Evolutionary conservation across 257 asterid species (phyloP), one percentile per base, ranked within the genome.

Genomic region (Petunia axillaris): DNA sequence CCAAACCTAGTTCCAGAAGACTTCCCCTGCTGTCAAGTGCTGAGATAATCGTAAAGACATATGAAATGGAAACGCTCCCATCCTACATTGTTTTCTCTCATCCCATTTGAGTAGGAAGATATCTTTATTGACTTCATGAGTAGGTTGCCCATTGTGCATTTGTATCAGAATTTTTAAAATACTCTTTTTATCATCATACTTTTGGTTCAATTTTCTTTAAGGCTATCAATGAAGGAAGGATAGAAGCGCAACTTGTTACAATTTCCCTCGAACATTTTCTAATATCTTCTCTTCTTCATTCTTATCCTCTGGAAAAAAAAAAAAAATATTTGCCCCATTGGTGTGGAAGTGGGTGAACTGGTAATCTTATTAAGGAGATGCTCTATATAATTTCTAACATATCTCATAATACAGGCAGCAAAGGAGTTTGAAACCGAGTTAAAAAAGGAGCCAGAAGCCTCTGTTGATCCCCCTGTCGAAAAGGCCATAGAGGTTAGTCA

Each of bases 401-500:
- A 48, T 50, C 13, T 73, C 46, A 50, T 50, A 35, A 3, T 38
- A 77, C 83, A 94, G 98, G 98, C 98, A 2, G 98, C 98, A 36
- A 94, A 94, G 83, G 98, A 94, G 83, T 94, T 94, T 48, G 97
- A 94, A 87, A 75, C 97, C 1, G 98, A 94, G 84, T 90, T 94
- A 86, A 92, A 83, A 87, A 91, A 88, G 85, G 97, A 92, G 5
- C 82, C 84, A 0, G 93, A 85, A 63, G 35, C 93, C 59, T 79
- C 84, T 52, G 90, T 64, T 15, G 93, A 87, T 64, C 73, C 82
- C 37, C 77, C 93, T 15, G 68, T 52, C 1, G 86, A 86, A 75
- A 85, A 86, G 83, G 66, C 55, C 37, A 75, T 80, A 16, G 73
- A 86, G 48, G 85, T 73, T 16, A 46, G 81, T 43, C 91, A 84